Evolutionary conservation across 345 rosid genomes (phyloP), one percentile per base, ranked within the genome.

Genomic region (Linum usitatissimum): DNA sequence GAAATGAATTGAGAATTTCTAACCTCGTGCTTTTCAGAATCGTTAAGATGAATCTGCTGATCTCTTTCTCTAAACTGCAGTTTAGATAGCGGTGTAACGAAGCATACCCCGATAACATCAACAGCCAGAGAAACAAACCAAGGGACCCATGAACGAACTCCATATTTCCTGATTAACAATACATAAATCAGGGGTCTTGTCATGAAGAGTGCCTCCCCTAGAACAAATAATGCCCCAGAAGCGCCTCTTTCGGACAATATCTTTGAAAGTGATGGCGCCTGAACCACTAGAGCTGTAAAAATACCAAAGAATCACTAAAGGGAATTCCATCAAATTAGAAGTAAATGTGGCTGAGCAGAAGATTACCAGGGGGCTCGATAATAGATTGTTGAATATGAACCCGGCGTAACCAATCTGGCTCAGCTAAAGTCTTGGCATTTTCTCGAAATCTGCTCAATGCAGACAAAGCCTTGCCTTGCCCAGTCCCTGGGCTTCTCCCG

Each of bases 161-260:
- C 96, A 45, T 75, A 83, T 80, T 74, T 88, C 78, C 89, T 79
- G 65, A 90, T 84, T 69, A 87, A 80, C n/a, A 88, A 61, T 67
- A 94, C 97, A 70, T 90, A 90, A 21, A 90, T 80, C 57, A 94
- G 90, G n/a, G 97, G 97, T 63, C 99, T 86, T 6, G 84, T 80
- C 36, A 94, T 77, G 66, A 73, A 88, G 1, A 94, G 83, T 59
- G 80, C 75, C 78, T 90, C 97, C 53, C 89, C 97, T 28, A 79
- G 67, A 56, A 83, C 71, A 81, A 73, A 82, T 45, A 90, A 61
- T 6, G 81, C 84, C 60, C 96, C 93, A 30, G 13, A 76, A 36
- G 81, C 42, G 40, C 97, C 96, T 75, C 75, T 84, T 75, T 85
- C 86, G 12, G 95, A 79, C 59, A 94, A 66, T 62, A 90, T 65